These are phyloP conservation scores for Tetrahymena thermophila DNA, from an alignment of 73 alveolate genomes.

Conservation along the genomic window DNA sequence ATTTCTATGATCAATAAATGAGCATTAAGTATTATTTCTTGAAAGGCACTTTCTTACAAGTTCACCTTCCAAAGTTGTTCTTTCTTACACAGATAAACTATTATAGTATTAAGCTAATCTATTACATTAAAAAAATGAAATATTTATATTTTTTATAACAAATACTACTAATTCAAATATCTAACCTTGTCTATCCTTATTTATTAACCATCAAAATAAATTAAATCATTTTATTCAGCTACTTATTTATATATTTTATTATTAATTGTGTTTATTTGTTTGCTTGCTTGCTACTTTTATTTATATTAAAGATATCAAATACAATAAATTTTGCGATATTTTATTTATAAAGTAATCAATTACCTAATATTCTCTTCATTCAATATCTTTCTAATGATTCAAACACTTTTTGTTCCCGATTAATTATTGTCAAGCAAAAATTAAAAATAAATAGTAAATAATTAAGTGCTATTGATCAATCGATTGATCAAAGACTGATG, in stretches of 20 bases:
- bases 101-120: constrained; percentile 79
- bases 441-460: background rate
- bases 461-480: background rate
- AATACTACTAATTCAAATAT: constrained; percentile 7
- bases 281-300: background rate
- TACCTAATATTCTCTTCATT: background rate
- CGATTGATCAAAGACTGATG: background rate
- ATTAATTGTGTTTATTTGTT: background rate
- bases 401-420: background rate
- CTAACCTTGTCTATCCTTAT: constrained; percentile 94
- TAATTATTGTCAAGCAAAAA: background rate
- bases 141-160: too few relatives aligned
- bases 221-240: constrained; percentile 74
- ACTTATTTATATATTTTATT: background rate
- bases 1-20: constrained; percentile 95
- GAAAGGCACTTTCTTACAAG: constrained; percentile 91
- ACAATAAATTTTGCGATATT: background rate
- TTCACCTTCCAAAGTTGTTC: constrained; percentile 94
- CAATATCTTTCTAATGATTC: background rate
- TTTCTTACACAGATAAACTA: constrained; percentile 85
- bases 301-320: background rate
- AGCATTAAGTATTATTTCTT: constrained; percentile 86
- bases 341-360: background rate
- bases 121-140: background rate
- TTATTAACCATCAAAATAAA: constrained; percentile 96